These are phyloP conservation scores for Pneumocystis jirovecii DNA, from an alignment of 1,139 yeast species.

Conservation along the genomic window DNA sequence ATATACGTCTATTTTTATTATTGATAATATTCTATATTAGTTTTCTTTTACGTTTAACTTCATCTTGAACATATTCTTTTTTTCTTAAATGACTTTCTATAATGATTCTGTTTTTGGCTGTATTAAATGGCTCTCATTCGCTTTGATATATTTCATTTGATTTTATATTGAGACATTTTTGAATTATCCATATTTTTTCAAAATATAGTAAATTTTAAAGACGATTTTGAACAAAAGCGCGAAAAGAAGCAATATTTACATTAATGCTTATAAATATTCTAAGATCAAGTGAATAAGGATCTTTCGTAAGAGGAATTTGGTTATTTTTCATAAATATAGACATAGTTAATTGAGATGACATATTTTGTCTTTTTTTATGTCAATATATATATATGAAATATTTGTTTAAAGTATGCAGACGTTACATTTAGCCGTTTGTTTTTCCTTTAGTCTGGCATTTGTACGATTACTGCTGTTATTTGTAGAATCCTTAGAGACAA, in stretches of 20 bases:
- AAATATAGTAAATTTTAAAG: constrained; percentile 15
- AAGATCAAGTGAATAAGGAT: constrained; percentile 19
- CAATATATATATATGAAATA: constrained; percentile 6
- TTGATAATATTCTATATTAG: constrained; percentile 41
- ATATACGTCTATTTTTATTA: constrained; percentile 52
- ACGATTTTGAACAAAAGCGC: constrained; percentile 21
- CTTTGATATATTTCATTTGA: constrained; percentile 64
- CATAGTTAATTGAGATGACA: constrained; percentile 8
- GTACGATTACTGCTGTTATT: constrained; percentile 19
- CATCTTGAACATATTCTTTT: constrained; percentile 66
- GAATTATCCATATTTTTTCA: constrained; percentile 49
- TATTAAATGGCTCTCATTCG: constrained; percentile 40
- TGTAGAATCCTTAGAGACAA: constrained; percentile 14
- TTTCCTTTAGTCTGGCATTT: constrained; percentile 17
- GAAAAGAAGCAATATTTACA: constrained; percentile 20
- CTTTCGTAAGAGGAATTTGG: constrained; percentile 19
- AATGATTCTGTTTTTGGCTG: constrained; percentile 21
- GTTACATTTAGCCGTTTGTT: constrained; percentile 14
- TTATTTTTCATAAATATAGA: constrained; percentile 20
- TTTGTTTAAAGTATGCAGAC: constrained; percentile 15
- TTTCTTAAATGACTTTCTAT: constrained; percentile 42
- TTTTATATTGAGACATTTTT: constrained; percentile 53
- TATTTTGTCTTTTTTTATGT: neutral
- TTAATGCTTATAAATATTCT: constrained; percentile 27
- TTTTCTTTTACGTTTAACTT: constrained; percentile 35